Base-by-base conservation (phyloP, 2,329 filamentous ascomycete genomes). In the Alternaria triticimaculans region DNA sequence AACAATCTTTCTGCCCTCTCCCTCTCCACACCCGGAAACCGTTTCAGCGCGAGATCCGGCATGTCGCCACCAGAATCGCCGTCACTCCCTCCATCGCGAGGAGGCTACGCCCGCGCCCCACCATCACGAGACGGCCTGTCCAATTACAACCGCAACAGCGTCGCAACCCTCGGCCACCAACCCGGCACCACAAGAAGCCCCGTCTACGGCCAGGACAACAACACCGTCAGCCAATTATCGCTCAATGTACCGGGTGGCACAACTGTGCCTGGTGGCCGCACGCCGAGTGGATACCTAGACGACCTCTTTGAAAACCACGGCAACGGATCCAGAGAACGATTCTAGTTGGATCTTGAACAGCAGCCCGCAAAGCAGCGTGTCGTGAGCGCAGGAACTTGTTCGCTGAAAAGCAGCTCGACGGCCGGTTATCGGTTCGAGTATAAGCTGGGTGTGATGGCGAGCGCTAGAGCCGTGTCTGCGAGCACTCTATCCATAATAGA, bases 281-380 rank as follows among this genome's bases (percentile, higher is more conserved):
- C 94, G 15, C 95, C 95, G 0, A 97, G 93, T 78, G 92, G 93
- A 18, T 97, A 94, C 77, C 84, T 98, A 43, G 94, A 98, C 63
- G 94, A 97, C 78, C 81, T 98, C 54, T 90, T 97, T 65, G 93
- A 94, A 74, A 92, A 92, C 67, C 90, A 94, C 74, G 82, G 82
- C 21, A 78, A 75, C 55, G 78, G 68, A 12, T 69, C 74, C 33
- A 65, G 72, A 58, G 76, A 78, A 50, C 68, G 77, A 64, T 78
- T 73, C 56, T 78, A 78, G 74, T 57, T 58, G 43, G 54, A 74
- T 55, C 65, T 70, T 26, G 60, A 71, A 55, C 66, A 64, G 46
- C 55, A 66, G 21, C 59, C 61, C 20, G 49, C 44, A 23, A 62
- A 57, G 44, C 48, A 60, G 37, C 53, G 58, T 30, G 37, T 28